Base-by-base conservation (phyloP, 2,329 filamentous ascomycete species). In the Lecanosticta acicola region DNA sequence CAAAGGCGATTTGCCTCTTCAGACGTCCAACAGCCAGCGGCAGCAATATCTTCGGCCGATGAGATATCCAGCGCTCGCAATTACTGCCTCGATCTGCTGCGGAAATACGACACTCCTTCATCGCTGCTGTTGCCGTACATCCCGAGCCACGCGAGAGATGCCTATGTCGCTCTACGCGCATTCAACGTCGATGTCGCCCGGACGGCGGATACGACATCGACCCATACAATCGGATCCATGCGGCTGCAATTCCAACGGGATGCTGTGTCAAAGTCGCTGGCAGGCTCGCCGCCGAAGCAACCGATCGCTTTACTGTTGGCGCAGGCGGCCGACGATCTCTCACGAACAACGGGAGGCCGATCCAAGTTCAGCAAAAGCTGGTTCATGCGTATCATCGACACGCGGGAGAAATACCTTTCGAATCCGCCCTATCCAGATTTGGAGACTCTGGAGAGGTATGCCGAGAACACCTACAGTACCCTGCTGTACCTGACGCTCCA, bases 241-340 rank as follows among this genome's bases (percentile, higher is more conserved):
- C 88, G 93, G 54, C 84, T 95, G 68, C 87, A 95, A 66, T 97
- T 97, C 73, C 97, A 93, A 87, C 81, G 87, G 40, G 90, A 97
- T 58, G 81, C 87, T 3, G 73, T 98, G 41, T 78, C 84, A 43
- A 83, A 84, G 50, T 85, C 87, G 1, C 84, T 96, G 49, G 76
- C 84, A 1, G 85, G 85, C 24, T 73, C 75, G 0, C 90, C 93
- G 1, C 89, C 90, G 1, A 87, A 89, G 60, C 90, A 98, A 65
- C 93, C 93, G 17, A 87, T 96, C 34, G 91, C 90, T 48, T 79
- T 95, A 21, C 74, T 97, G 3, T 76, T 98, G 1, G 78, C 87
- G 51, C 79, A 83, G 46, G 85, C 85, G 17, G 76, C 94, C 13
- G 73, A 77, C 4, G 76, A 80, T 21, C 66, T 82, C 4, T 60